Percentiles rank a stretch among this genome's conserved stretches.
phyloP scores from a whole-genome alignment of 2,329 filamentous ascomycete genomes.

The Fusarium liriodendri region DNA sequence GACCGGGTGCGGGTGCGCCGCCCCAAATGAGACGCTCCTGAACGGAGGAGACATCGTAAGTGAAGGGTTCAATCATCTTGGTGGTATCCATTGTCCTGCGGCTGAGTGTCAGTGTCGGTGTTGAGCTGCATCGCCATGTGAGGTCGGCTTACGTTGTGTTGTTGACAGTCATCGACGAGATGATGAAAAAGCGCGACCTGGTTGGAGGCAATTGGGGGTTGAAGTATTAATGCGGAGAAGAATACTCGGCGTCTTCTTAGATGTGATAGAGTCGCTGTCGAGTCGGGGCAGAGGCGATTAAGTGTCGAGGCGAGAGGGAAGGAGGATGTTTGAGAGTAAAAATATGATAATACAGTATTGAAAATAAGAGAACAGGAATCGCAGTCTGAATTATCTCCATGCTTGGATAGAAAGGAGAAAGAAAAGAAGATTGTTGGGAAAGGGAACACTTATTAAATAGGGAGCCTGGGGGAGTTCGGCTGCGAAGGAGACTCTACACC shows the following conservation, averaged over 20 bases:
- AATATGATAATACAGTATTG: background rate
- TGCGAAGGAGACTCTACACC: background rate
- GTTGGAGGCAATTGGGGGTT: background rate
- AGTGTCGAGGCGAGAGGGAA: background rate
- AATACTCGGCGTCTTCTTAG: background rate
- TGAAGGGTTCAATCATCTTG: conserved; percentile 6
- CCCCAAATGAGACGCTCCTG: conserved; percentile 11
- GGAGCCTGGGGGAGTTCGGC: background rate
- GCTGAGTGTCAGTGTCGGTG: background rate
- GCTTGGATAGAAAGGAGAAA: background rate
- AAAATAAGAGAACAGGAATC: background rate
- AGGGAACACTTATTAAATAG: background rate
- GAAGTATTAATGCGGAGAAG: background rate
- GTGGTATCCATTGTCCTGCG: background rate
- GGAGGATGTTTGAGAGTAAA: background rate
- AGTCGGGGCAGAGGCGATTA: background rate
- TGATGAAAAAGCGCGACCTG: background rate
- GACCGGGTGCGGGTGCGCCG: background rate
- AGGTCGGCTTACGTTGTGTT: background rate
- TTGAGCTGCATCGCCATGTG: background rate
- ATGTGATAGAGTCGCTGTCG: background rate
- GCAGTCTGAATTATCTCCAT: background rate
- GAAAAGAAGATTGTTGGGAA: background rate
- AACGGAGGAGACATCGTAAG: conserved; percentile 10
- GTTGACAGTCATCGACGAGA: background rate